These are phyloP conservation scores for Ilyonectria sp. DNA, from an alignment of 2,329 filamentous ascomycete species.

Conservation along the genomic window DNA sequence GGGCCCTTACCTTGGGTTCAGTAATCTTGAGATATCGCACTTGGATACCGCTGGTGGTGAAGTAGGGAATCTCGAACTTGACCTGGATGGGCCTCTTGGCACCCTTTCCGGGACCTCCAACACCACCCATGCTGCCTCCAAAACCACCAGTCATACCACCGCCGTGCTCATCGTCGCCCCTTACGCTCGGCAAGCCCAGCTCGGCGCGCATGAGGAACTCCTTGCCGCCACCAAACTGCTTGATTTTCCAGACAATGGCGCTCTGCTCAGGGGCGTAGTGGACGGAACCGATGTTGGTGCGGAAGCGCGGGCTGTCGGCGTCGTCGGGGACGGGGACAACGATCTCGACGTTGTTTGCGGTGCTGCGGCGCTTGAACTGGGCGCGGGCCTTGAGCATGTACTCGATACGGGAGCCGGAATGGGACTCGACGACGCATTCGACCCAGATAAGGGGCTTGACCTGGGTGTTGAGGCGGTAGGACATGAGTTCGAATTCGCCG, in stretches of 20 bases:
- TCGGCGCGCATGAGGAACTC: slow-evolving; percentile 99
- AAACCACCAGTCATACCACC: slow-evolving; percentile 99
- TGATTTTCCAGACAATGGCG: slow-evolving; percentile 99
- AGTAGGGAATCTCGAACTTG: slow-evolving; percentile 99
- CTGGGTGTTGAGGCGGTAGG: slow-evolving; percentile 97
- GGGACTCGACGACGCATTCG: slow-evolving; percentile 95
- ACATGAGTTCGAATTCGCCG: slow-evolving; percentile 99
- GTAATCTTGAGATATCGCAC: slow-evolving; percentile 99
- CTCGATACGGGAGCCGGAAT: slow-evolving; percentile 95
- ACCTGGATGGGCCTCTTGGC: slow-evolving; percentile 96
- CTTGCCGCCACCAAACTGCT: slow-evolving; percentile 98
- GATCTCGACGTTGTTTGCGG: slow-evolving; percentile 99
- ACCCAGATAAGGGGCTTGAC: slow-evolving; percentile 99
- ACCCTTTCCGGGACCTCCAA: slow-evolving; percentile 83
- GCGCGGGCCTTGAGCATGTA: slow-evolving; percentile 99
- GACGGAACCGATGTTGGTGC: slow-evolving; percentile 96
- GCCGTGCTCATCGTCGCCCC: slow-evolving; percentile 94
- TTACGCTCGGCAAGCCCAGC: slow-evolving; percentile 91
- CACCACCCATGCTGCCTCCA: slow-evolving; percentile 95
- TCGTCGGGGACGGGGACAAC: slow-evolving; percentile 97
- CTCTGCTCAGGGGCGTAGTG: slow-evolving; percentile 98
- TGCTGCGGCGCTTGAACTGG: slow-evolving; percentile 97
- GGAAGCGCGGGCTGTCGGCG: slow-evolving; percentile 94
- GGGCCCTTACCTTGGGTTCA: slow-evolving; percentile 90
- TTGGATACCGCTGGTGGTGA: slow-evolving; percentile 99